Evolutionary conservation across 306 rosid species (phyloP), one percentile per base, ranked within the genome.

Genomic region (Begonia masoniana): DNA sequence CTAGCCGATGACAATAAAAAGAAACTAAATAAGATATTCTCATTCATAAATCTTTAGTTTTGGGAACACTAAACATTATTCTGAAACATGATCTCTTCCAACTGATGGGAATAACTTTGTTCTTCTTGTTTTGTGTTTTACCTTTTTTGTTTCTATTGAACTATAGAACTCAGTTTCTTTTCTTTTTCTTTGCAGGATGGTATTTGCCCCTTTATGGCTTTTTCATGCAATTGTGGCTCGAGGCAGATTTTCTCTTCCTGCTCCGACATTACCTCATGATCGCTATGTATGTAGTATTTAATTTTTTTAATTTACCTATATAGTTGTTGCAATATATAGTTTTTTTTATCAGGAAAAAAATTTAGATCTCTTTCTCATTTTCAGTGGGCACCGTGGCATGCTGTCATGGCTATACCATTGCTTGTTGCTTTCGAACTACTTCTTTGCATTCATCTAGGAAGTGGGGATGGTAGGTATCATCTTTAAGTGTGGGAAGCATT

Each of bases 301-400:
- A 5, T 10, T 47, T 24, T 39, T 15, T 4, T 47, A 23, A 7
- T 59, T 47, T 45, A 59, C 4, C 47, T 49, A 11, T 10, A 50
- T 47, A 41, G 24, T 48, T 10, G 3, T 10, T 59, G 54, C 12
- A 9, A 57, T 10, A 46, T 58, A 17, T 57, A 36, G n/a, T 58
- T 45, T 19, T 46, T 57, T 13, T 6, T 57, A 6, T 49, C 46
- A 59, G 39, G 47, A 47, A 26, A 23, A 15, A 41, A 50, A 31
- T 13, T 11, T 59, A 59, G 55, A 13, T 65, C 55, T 60, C 56
- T 52, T 74, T 68, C 45, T 65, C 45, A 52, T 68, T 49, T 55
- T 56, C 88, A 89, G 97, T 89, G 97, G 97, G 95, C 97, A 52
- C 97, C 97, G n/a, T 81, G 69, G 74, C 97, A 89, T 68, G 78